Evolutionary conservation across 2,329 filamentous ascomycete species (phyloP).

Genomic region (Zelopaecilomyces penicillatus): DNA sequence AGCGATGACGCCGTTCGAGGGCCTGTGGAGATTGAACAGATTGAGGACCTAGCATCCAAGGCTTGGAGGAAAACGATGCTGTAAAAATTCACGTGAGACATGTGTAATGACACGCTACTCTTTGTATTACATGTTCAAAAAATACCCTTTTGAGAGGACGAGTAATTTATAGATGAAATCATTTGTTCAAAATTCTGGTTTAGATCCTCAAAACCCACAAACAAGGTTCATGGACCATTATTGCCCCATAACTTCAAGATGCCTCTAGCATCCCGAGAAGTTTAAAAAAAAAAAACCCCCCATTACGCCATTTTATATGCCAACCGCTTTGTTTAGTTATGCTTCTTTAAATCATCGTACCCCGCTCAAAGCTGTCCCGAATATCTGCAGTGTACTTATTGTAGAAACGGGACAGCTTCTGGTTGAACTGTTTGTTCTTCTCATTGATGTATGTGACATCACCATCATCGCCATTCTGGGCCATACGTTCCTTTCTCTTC

Average conservation of each 20-base stretch:
- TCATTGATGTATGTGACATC: slow-evolving; percentile 99
- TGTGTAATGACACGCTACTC: too few species aligned
- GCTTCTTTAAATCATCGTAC: slow-evolving; percentile 72
- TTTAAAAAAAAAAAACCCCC: slow-evolving; percentile 7
- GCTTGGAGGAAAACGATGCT: slow-evolving; percentile 90
- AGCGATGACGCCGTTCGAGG: slow-evolving; percentile 65
- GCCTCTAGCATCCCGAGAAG: slow-evolving; percentile 1
- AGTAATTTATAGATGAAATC: too few species aligned
- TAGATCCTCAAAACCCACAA: too few species aligned
- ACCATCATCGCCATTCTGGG: slow-evolving; percentile 70
- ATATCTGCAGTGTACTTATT: slow-evolving; percentile 98
- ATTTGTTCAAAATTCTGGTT: too few species aligned
- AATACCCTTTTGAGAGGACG: too few species aligned
- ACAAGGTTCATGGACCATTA: too few species aligned
- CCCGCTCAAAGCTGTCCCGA: slow-evolving; percentile 92
- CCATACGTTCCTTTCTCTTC: slow-evolving; percentile 73
- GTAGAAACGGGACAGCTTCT: slow-evolving; percentile 92
- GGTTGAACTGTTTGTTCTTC: slow-evolving; percentile 99
- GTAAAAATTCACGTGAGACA: slow-evolving; percentile 30
- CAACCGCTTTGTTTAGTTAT: too few species aligned
- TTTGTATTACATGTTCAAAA: too few species aligned
- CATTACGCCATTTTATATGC: neutral
- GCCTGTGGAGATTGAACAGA: slow-evolving; percentile 66
- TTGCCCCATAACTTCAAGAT: too few species aligned
- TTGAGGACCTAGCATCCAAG: slow-evolving; percentile 72